These are phyloP conservation scores for Aspergillus alliaceus DNA, from an alignment of 2,329 filamentous ascomycete genomes.

Conservation along the genomic window DNA sequence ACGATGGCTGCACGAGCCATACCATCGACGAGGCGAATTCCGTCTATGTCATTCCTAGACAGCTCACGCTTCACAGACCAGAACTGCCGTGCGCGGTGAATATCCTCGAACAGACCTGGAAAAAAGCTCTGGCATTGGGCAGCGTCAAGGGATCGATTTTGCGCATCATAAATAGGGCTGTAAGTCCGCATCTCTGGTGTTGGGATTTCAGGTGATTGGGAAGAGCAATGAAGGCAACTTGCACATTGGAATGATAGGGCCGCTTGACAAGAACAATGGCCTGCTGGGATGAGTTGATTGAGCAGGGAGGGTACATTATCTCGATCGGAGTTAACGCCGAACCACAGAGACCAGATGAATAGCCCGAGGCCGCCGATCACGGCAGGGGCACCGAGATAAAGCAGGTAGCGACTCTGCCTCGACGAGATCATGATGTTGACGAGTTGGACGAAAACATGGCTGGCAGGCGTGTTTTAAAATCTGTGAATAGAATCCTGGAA, in stretches of 20 bases:
- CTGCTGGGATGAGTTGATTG: constrained; percentile 27
- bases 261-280: constrained; percentile 23
- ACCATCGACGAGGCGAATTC: constrained; percentile 20
- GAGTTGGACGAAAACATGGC: not conserved
- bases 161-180: constrained; percentile 22
- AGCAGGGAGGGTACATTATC: constrained; percentile 23
- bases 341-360: constrained; percentile 7
- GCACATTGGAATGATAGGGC: constrained; percentile 24
- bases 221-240: constrained; percentile 11
- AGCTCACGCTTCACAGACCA: constrained; percentile 20
- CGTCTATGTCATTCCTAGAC: constrained; percentile 17
- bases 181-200: constrained; percentile 13
- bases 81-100: constrained; percentile 20
- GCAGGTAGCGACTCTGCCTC: not conserved
- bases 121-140: constrained; percentile 25
- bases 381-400: not conserved
- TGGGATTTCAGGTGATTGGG: not conserved
- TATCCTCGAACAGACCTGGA: constrained; percentile 29
- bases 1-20: constrained; percentile 29
- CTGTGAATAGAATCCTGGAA: not conserved
- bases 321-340: constrained; percentile 24
- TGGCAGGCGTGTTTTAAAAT: not conserved
- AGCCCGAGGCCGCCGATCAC: not conserved
- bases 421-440: not conserved
- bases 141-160: constrained; percentile 20